These are phyloP conservation scores for Neotropicomus parvogracilis DNA, from an alignment of 1,284 basidiomycete genomes.

Conservation along the genomic window DNA sequence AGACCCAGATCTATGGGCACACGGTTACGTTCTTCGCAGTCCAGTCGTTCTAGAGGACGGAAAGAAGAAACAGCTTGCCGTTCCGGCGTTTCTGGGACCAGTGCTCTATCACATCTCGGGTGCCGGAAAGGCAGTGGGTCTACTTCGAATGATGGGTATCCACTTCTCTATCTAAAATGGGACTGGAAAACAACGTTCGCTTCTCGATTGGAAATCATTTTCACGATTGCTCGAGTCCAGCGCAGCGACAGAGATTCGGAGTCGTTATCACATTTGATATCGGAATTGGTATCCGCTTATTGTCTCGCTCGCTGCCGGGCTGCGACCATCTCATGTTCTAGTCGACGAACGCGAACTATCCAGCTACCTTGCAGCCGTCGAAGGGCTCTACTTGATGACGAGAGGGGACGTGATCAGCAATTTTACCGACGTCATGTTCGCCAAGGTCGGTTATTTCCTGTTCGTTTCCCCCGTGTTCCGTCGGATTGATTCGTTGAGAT, in stretches of 20 bases:
- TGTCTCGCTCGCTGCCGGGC: constrained; percentile 54
- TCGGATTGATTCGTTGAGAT: background rate
- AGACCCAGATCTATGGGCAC: constrained; percentile 78
- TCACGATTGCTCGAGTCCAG: constrained; percentile 31
- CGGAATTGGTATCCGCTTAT: constrained; percentile 57
- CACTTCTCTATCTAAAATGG: constrained; percentile 24
- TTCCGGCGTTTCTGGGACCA: constrained; percentile 60
- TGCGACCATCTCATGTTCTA: constrained; percentile 55
- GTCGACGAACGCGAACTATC: constrained; percentile 69
- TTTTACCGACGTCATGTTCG: constrained; percentile 69
- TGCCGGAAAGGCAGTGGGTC: constrained; percentile 76
- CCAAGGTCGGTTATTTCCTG: constrained; percentile 49
- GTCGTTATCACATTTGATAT: constrained; percentile 57
- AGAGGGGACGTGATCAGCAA: constrained; percentile 69
- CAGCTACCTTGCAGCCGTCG: constrained; percentile 66
- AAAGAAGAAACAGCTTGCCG: constrained; percentile 37
- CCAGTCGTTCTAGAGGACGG: constrained; percentile 33
- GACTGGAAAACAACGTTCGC: constrained; percentile 12
- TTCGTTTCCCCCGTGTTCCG: background rate
- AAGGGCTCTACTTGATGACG: constrained; percentile 72
- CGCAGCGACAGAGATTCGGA: constrained; percentile 47
- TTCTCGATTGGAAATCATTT: constrained; percentile 33
- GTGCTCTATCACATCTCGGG: constrained; percentile 58
- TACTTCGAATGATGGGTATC: constrained; percentile 50
- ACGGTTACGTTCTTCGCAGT: constrained; percentile 61